Conservation (phyloP, 257 asterid genomes). For the Anisodus acutangulus region DNA sequence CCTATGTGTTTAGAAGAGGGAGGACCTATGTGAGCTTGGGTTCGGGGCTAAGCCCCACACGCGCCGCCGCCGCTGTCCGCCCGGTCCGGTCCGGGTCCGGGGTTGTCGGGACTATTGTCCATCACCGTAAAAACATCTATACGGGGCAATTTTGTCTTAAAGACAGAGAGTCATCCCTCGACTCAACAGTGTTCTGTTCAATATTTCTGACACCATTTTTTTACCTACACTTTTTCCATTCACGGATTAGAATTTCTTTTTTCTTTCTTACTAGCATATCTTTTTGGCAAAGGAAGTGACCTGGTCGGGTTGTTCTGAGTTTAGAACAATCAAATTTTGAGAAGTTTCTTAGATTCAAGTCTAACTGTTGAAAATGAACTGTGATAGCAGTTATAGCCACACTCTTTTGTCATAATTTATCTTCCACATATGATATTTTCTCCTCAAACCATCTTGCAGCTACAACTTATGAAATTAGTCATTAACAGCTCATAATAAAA, state of each 20-base stretch:
- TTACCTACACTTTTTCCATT: neutral
- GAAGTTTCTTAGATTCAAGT: neutral
- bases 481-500: neutral
- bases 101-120: too few species aligned
- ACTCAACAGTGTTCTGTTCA: too few species aligned
- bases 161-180: too few species aligned
- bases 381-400: neutral
- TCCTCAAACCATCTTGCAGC: neutral
- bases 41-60: too few species aligned
- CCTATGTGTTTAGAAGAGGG: too few species aligned
- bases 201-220: too few species aligned
- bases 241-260: neutral
- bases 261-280: neutral
- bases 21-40: too few species aligned
- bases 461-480: neutral
- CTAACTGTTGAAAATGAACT: neutral
- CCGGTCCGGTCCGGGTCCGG: too few species aligned
- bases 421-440: constrained; percentile 1
- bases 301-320: neutral
- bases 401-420: constrained; percentile 17
- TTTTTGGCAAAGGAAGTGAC: neutral
- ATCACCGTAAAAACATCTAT: too few species aligned
- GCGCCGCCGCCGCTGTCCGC: too few species aligned
- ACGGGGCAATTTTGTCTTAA: too few species aligned
- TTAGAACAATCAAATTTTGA: neutral